Percentiles rank a stretch among this genome's conserved stretches.
Conservation (phyloP, 805 yeast genomes). For the Teunomyces kruisii region DNA sequence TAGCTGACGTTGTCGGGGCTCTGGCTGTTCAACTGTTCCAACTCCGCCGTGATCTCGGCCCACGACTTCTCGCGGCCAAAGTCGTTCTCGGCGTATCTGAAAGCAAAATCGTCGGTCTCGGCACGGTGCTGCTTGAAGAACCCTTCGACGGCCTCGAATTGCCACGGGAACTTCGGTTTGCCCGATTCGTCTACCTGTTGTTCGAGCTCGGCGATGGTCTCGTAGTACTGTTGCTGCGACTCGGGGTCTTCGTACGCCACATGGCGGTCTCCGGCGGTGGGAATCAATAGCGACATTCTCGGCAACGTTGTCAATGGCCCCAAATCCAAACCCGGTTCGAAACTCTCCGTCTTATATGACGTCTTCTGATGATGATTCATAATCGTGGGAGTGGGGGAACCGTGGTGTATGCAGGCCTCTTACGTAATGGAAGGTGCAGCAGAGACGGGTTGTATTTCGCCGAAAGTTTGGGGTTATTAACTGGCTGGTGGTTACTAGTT, state of each 20-base stretch:
- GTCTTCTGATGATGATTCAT: no score
- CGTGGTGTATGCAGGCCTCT: neutral
- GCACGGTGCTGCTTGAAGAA: conserved; percentile 49
- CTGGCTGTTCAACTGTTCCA: conserved; percentile 34
- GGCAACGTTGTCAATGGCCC: neutral
- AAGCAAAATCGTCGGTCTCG: conserved; percentile 45
- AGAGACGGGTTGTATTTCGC: neutral
- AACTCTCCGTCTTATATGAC: no score
- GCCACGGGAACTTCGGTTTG: conserved; percentile 39
- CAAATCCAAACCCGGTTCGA: no score
- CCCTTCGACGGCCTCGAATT: conserved; percentile 48
- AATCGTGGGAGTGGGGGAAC: neutral
- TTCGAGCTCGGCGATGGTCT: conserved; percentile 7
- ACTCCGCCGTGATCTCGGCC: conserved; percentile 31
- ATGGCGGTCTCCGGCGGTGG: conserved; percentile 23
- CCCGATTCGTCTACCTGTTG: conserved; percentile 23
- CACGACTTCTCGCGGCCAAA: conserved; percentile 47
- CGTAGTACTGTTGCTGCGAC: conserved; percentile 16
- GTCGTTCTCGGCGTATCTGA: conserved; percentile 41
- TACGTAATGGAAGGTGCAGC: neutral
- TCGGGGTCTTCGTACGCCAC: conserved; percentile 26
- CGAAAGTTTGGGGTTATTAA: neutral
- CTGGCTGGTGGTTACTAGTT: no score
- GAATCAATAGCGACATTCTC: conserved; percentile 22
- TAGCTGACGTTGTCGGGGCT: conserved; percentile 39